Evolutionary conservation across 2,329 filamentous ascomycete species (phyloP), one percentile per base, ranked within the genome.

Genomic region (Ceratocystis harringtonii): DNA sequence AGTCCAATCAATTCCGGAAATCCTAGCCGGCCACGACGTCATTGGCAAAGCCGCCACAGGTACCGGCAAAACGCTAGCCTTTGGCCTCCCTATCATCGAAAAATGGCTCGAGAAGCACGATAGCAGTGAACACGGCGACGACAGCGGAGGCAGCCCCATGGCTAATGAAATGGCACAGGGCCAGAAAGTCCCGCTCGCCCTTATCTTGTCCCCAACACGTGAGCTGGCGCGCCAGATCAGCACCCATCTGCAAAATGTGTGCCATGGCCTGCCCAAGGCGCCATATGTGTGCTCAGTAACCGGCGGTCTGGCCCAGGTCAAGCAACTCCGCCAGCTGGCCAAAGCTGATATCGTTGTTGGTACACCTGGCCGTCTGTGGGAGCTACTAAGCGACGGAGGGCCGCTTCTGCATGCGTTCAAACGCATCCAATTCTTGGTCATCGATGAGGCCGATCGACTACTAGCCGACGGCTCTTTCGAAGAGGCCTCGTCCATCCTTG

Each of bases 41-140:
- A 88, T 99, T 69, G 94, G 94, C 52, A 99, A 99, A 76, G 94
- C 94, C 1, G 88, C 92, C 10, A 99, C 94, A 0, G 94, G 94
- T 69, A 97, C 94, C 15, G 94, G 94, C 70, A 99, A 99, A 76
- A 99, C 94, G 0, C 78, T 99, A 57, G 92, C 94, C 0, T 99
- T 96, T 74, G 90, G 88, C 1, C 91, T 99, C 68, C 94, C 94
- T 0, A 94, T 99, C 65, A 79, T 97, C 8, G 92, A 99, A 74
- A 81, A 82, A 65, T 96, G 87, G 79, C 76, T 99, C 45, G 74
- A 74, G 52, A 74, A 73, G 15, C 71, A 71, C 25, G 74, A 72
- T 62, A 66, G 69, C 66, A 70, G 63, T 6, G 65, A 66, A 15
- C 52, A 57, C 15, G 52, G 52, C 28, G 52, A 57, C 22, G 52